A percentile compares a stretch with the other conserved stretches of the same genome.
These are phyloP conservation scores for Phaseolus coccineus DNA, from an alignment of 331 rosid genomes.

Conservation along the genomic window DNA sequence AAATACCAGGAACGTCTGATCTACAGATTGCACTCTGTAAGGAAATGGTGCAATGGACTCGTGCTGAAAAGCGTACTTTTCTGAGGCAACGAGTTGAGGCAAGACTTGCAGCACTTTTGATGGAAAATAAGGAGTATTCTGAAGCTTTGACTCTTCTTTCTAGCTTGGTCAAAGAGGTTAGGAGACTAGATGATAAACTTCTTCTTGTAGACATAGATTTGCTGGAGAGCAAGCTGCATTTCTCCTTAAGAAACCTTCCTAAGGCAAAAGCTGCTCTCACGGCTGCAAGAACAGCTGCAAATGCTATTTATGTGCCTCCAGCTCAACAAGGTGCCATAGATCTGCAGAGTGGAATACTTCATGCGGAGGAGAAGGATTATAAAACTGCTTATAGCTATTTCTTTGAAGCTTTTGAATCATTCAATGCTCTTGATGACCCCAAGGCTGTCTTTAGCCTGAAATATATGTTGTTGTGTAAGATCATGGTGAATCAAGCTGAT, in stretches of 20 bases:
- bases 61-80: slow-evolving; percentile 89
- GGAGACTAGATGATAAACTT: slow-evolving; percentile 96
- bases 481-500: slow-evolving; percentile 95
- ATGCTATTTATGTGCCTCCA: slow-evolving; percentile 95
- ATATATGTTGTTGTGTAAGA: slow-evolving; percentile 90
- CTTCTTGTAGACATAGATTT: slow-evolving; percentile 96
- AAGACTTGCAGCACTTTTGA: slow-evolving; percentile 90
- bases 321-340: slow-evolving; percentile 97
- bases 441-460: slow-evolving; percentile 95
- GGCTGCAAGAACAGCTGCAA: slow-evolving; percentile 98
- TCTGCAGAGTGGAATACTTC: slow-evolving; percentile 97
- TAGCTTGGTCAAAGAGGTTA: slow-evolving; percentile 90
- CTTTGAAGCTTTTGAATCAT: slow-evolving; percentile 94
- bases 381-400: slow-evolving; percentile 95
- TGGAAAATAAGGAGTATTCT: slow-evolving; percentile 90
- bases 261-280: slow-evolving; percentile 97
- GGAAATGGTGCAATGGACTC: slow-evolving; percentile 98
- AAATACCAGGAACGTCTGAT: slow-evolving; percentile 87
- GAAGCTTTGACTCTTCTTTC: slow-evolving; percentile 88
- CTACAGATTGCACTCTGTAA: slow-evolving; percentile 89
- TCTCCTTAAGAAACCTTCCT: slow-evolving; percentile 92
- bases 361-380: slow-evolving; percentile 96
- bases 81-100: slow-evolving; percentile 96
- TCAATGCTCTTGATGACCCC: slow-evolving; percentile 92
- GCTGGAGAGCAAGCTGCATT: slow-evolving; percentile 94